Base-by-base conservation (phyloP, 805 yeast species). In the Cyberlindnera maritima region DNA sequence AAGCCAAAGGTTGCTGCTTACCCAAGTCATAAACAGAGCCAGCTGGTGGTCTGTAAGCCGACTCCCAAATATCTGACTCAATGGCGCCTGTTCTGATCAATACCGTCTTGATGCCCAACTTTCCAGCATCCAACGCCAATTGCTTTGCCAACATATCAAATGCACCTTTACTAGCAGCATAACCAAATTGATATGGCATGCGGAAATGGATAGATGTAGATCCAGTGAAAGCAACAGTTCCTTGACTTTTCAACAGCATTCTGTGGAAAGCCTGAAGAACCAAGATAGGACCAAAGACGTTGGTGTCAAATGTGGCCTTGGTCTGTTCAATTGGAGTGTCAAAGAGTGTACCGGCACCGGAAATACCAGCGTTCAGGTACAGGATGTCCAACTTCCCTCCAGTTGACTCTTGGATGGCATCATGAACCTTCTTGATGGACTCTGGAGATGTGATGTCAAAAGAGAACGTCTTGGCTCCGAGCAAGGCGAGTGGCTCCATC, bases 71-170 rank as follows among this genome's bases (percentile, higher is more conserved):
- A 8, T 56, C 66, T 3, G 73, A 66, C 19, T 62, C 55, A 11
- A 72, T 73, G 12, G 65, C 68, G 2, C 76, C 76, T 2, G 74
- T 68, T 29, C 65, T 58, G 6, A 70, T 64, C 49, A 66, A 59
- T 41, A 69, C 62, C 4, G 70, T 72, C 42, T 60, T 57, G 26
- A 71, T 72, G 1, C 69, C 75, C 41, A 69, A 62, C 0, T 69
- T 67, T 33, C 53, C 49, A 60, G 69, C 52, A 46, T 72, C 77
- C 9, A 58, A 47, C 7, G 62, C 65, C 21, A 72, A 55, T 2
- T 48, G 55, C 36, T 55, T 47, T 3, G 75, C 71, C 36, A 69
- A 15, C 15, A 29, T 12, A 11, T 29, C 32, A 29, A 29, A 29
- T 7, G 15, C 14, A 14, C 15, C 32, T 13, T 29, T 29, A 5